phyloP scores from a whole-genome alignment of 345 rosid genomes.

The Pugionium cornutum region DNA sequence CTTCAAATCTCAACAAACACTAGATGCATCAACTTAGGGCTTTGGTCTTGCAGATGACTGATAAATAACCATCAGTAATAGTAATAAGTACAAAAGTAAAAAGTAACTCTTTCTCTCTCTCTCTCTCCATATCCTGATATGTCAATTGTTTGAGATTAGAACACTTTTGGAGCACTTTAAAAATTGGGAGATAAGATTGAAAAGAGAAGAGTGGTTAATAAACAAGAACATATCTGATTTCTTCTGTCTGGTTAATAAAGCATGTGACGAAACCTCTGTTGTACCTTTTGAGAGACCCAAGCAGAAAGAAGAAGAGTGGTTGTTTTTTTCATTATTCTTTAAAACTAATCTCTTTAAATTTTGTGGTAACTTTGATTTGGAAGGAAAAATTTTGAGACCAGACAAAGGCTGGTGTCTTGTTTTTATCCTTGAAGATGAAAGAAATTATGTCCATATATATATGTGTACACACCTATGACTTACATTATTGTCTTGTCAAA shows the following conservation, averaged over 20 bases:
- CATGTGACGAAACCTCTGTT: conserved; percentile 38
- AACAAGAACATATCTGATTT: conserved; percentile 34
- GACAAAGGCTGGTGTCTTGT: conserved; percentile 38
- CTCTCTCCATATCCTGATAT: conserved; percentile 8
- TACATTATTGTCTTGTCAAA: conserved; percentile 28
- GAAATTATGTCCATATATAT: conserved; percentile 15
- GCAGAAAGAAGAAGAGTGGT: conserved; percentile 28
- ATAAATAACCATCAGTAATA: conserved; percentile 25
- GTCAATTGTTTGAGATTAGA: conserved; percentile 22
- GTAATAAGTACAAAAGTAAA: conserved; percentile 19
- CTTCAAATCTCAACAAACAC: conserved; percentile 32
- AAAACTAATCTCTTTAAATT: not conserved
- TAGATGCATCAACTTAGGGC: not conserved
- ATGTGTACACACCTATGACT: conserved; percentile 24
- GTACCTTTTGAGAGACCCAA: conserved; percentile 35
- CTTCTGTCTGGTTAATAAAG: conserved; percentile 33
- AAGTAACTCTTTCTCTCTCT: not conserved
- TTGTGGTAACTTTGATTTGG: conserved; percentile 24
- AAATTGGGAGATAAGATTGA: conserved; percentile 29
- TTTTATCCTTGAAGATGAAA: conserved; percentile 37
- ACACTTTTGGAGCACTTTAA: conserved; percentile 25
- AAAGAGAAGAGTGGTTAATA: conserved; percentile 33
- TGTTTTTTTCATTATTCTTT: conserved; percentile 22
- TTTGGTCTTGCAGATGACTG: conserved; percentile 18
- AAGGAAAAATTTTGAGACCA: conserved; percentile 30